Evolutionary conservation across 2,329 filamentous ascomycete genomes (phyloP).

Genomic region (Penicillium sp.): DNA sequence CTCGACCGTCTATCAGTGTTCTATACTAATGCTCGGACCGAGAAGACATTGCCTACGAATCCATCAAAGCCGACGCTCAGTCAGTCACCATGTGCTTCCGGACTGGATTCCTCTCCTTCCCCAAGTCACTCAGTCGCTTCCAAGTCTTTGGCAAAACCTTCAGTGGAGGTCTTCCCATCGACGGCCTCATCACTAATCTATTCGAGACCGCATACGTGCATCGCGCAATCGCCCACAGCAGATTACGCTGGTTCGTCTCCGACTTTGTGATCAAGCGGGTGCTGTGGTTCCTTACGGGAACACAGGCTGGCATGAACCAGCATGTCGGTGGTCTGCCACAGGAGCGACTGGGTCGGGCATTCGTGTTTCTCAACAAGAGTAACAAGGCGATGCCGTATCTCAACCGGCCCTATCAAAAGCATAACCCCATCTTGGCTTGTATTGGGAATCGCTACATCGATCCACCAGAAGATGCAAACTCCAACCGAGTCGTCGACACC

Average conservation of each 20-base stretch:
- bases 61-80: constrained; percentile 25
- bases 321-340: constrained; percentile 22
- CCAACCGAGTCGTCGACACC: constrained; percentile 22
- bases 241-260: constrained; percentile 22
- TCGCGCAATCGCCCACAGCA: constrained; percentile 19
- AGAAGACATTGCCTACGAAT: constrained; percentile 26
- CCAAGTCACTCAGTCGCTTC: constrained; percentile 24
- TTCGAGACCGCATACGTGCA: constrained; percentile 26
- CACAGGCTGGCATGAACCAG: constrained; percentile 26
- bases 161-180: constrained; percentile 23
- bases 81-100: constrained; percentile 26
- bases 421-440: constrained; percentile 20
- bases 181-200: constrained; percentile 25
- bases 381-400: constrained; percentile 28
- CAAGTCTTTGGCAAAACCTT: constrained; percentile 23
- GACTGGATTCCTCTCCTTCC: constrained; percentile 24
- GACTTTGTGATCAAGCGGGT: constrained; percentile 25
- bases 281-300: constrained; percentile 24
- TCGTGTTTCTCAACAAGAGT: constrained; percentile 26
- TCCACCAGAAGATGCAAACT: constrained; percentile 22
- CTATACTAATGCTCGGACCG: neutral
- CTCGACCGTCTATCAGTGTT: too few relatives aligned
- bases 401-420: constrained; percentile 22
- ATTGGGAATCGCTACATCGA: constrained; percentile 26
- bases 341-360: constrained; percentile 22